Evolutionary conservation across 768 basidiomycete genomes (phyloP), one percentile per base, ranked within the genome.

Genomic region (Roridomyces roridus): DNA sequence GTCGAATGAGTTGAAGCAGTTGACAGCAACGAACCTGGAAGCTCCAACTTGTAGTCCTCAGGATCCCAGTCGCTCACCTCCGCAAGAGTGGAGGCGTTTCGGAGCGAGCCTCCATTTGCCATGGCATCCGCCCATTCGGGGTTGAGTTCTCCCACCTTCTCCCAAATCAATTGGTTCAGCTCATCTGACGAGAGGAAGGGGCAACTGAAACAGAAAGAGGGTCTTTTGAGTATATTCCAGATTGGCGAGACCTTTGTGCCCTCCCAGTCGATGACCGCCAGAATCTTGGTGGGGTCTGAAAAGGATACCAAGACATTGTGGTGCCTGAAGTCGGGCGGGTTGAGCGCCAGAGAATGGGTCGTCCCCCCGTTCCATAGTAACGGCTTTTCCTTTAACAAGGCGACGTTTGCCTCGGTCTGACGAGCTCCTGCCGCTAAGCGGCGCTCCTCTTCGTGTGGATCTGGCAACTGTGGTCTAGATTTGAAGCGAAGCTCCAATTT

Each of bases 401-500:
- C 10, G n/a, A 24, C 36, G n/a, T 17, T 37, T 7, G 37, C 15
- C 7, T 17, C 45, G 18, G 34, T 8, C 9, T n/a, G 45, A 34
- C 15, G 14, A n/a, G 17, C 5, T 15, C 4, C 18, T 46, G 29
- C 15, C 8, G 29, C 11, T 18, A 8, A 4, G 12, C 45, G 28
- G 17, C 12, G 35, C 36, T 48, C 17, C 9, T 18, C 47, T 25
- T 21, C 46, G 15, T 23, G 10, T 11, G 34, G 18, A 36, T 47
- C 47, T 14, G 26, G 23, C 35, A 35, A 11, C 17, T 23, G 12
- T 4, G 24, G 8, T 25, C 35, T 15, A 37, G 36, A 36, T 15
- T 56, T 31, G 45, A 55, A 63, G 14, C 41, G 23, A 42, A 63
- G 47, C 10, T 63, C 55, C 24, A 25, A 26, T 28, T 49, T 49